Base-by-base conservation (phyloP, 2,329 filamentous ascomycete species). In the Pseudogymnoascus sp. region DNA sequence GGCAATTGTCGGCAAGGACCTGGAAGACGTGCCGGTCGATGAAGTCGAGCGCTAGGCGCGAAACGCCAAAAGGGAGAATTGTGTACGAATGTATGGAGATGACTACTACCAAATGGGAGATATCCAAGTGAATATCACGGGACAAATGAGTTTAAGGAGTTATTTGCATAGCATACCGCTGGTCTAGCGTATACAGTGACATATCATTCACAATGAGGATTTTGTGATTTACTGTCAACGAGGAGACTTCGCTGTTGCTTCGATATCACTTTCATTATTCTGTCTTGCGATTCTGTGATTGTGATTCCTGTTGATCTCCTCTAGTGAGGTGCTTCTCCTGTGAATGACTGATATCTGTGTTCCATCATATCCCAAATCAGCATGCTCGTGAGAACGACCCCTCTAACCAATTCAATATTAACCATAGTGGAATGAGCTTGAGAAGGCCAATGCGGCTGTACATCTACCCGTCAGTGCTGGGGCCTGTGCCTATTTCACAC, bases 1-100 rank as follows among this genome's bases (percentile, higher is more conserved):
- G 70, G 84, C 89, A 1, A 92, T 94, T 71, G 88, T 93, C 36
- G 87, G 86, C 66, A 88, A 86, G 68, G 89, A 92, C 70, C 79
- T 89, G 65, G 84, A 85, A 39, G 88, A 92, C 69, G 80, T 92
- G 68, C 85, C 87, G 10, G 82, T 89, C 64, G 86, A 91, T 70
- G 90, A 93, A 75, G 78, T 94, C 72, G 89, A 90, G 74, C 80
- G 79, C 72, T 85, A 61, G 64, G 44, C 11, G 58, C 24, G 41
- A 29, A 21, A 7, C 9, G 11, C 29, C 11, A 5, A 33, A 4
- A n/a, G n/a, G 13, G n/a, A 21, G 47, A 4, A 17, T 54, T 21
- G 33, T 54, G 47, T 54, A 54, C 33, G 47, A 54, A 54, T 54
- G 47, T 54, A 54, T 54, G 29, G 47, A 54, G 47, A 54, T 33